A percentile compares a stretch with the other conserved stretches of the same genome.
Conservation (phyloP, 169 alveolate genomes). For the Plasmodium gallinaceum region DNA sequence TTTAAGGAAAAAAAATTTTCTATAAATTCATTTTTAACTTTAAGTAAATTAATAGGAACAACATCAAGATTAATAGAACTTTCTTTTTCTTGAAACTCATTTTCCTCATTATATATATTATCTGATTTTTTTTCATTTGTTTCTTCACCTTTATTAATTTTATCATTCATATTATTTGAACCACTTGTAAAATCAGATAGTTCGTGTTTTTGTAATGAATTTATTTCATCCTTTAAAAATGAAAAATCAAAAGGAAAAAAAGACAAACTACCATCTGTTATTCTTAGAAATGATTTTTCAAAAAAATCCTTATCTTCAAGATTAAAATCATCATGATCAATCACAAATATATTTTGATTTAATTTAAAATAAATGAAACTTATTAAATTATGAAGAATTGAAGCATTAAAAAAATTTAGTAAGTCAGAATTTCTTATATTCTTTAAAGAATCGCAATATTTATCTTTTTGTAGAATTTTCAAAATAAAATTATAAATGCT, state of each 20-base stretch:
- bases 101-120: not conserved
- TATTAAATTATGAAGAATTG: conserved; percentile 56
- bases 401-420: conserved; percentile 62
- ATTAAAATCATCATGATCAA: conserved; percentile 53
- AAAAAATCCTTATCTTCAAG: conserved; percentile 31
- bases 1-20: conserved; percentile 45
- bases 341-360: conserved; percentile 13
- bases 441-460: conserved; percentile 11
- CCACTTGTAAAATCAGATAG: not conserved
- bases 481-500: conserved; percentile 43
- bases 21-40: conserved; percentile 41
- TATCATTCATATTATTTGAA: not conserved
- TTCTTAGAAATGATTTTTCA: conserved; percentile 22
- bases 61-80: not conserved
- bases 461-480: conserved; percentile 29
- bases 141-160: not conserved
- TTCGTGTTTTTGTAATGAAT: not conserved
- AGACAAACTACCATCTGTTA: conserved; percentile 4
- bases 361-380: conserved; percentile 40
- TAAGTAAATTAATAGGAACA: conserved; percentile 22
- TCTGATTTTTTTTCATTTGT: not conserved
- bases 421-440: conserved; percentile 28
- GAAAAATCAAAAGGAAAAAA: conserved; percentile 48
- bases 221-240: conserved; percentile 41
- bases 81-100: not conserved